Evolutionary conservation across 1,284 basidiomycete species (phyloP).

Genomic region (Ganoderma multipileum): DNA sequence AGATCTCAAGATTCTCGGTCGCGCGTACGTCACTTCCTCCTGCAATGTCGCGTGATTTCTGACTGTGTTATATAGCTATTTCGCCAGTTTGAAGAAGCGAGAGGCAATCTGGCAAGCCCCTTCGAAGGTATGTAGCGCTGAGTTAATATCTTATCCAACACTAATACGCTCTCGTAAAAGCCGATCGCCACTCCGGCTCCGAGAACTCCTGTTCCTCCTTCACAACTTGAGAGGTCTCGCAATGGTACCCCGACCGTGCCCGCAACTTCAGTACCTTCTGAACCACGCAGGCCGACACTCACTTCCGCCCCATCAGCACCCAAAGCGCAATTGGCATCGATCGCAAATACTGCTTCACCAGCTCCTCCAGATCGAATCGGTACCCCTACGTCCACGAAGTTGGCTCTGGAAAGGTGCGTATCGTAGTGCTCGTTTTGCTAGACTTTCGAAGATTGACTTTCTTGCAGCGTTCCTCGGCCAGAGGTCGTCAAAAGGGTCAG

Average conservation of each 20-base stretch:
- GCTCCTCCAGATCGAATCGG: slow-evolving; percentile 20
- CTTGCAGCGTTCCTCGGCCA: slow-evolving; percentile 71
- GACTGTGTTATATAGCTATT: slow-evolving; percentile 54
- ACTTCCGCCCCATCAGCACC: slow-evolving; percentile 61
- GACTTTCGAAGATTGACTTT: neutral
- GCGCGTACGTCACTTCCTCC: slow-evolving; percentile 60
- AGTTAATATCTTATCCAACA: slow-evolving; percentile 38
- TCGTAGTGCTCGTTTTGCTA: neutral
- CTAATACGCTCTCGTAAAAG: slow-evolving; percentile 32
- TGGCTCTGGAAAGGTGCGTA: slow-evolving; percentile 69
- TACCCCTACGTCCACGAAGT: slow-evolving; percentile 52
- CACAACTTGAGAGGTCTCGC: slow-evolving; percentile 49
- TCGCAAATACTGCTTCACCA: slow-evolving; percentile 32
- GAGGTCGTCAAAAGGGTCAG: slow-evolving; percentile 78
- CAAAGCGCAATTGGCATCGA: slow-evolving; percentile 51
- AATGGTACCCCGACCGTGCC: slow-evolving; percentile 44
- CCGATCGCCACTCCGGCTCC: slow-evolving; percentile 45
- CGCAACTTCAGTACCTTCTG: slow-evolving; percentile 24
- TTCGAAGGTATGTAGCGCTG: slow-evolving; percentile 28
- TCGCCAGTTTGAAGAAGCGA: slow-evolving; percentile 73
- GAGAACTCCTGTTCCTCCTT: slow-evolving; percentile 39
- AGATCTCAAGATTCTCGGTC: slow-evolving; percentile 83
- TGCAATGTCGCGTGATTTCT: neutral
- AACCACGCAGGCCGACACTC: slow-evolving; percentile 42
- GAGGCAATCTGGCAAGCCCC: slow-evolving; percentile 64